Conservation (phyloP, 2,329 filamentous ascomycete species). For the Westerdykella ornata region DNA sequence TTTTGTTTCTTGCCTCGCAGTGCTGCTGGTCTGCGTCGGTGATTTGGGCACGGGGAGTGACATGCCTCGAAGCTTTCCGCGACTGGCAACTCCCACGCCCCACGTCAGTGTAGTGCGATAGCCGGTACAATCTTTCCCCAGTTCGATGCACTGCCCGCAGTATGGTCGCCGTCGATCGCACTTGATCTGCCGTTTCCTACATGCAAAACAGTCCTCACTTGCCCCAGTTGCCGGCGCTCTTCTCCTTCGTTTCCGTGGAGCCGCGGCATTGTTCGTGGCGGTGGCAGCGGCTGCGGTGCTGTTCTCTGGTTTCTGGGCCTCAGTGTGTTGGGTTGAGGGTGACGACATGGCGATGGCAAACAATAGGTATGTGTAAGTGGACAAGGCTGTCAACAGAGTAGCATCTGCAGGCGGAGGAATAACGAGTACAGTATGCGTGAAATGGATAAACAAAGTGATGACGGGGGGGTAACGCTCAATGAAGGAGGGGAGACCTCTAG, state of each 20-base stretch:
- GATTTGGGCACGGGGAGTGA: slow-evolving; percentile 59
- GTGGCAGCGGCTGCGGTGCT: slow-evolving; percentile 9
- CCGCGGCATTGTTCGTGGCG: slow-evolving; percentile 20
- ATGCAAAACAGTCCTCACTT: slow-evolving; percentile 91
- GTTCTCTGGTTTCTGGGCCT: slow-evolving; percentile 29
- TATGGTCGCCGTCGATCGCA: slow-evolving; percentile 91
- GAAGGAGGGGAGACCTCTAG: slow-evolving; percentile 33
- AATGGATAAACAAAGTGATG: slow-evolving; percentile 31
- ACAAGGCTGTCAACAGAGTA: slow-evolving; percentile 21
- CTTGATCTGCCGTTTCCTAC: slow-evolving; percentile 71
- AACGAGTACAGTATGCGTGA: slow-evolving; percentile 27
- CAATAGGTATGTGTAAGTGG: slow-evolving; percentile 11
- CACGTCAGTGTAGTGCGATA: slow-evolving; percentile 97
- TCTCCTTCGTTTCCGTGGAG: slow-evolving; percentile 64
- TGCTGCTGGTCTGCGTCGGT: slow-evolving; percentile 21
- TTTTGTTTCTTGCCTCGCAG: slow-evolving; percentile 21
- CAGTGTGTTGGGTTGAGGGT: slow-evolving; percentile 26
- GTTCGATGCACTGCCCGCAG: slow-evolving; percentile 87
- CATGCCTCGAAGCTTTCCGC: slow-evolving; percentile 86
- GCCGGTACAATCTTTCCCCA: slow-evolving; percentile 86
- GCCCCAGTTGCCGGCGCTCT: slow-evolving; percentile 83
- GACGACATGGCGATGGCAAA: slow-evolving; percentile 31
- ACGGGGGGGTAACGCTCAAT: slow-evolving; percentile 31
- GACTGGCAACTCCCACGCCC: slow-evolving; percentile 91
- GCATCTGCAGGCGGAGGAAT: slow-evolving; percentile 29